Base-by-base conservation (phyloP, 768 basidiomycete species). In the Calocera viscosa region DNA sequence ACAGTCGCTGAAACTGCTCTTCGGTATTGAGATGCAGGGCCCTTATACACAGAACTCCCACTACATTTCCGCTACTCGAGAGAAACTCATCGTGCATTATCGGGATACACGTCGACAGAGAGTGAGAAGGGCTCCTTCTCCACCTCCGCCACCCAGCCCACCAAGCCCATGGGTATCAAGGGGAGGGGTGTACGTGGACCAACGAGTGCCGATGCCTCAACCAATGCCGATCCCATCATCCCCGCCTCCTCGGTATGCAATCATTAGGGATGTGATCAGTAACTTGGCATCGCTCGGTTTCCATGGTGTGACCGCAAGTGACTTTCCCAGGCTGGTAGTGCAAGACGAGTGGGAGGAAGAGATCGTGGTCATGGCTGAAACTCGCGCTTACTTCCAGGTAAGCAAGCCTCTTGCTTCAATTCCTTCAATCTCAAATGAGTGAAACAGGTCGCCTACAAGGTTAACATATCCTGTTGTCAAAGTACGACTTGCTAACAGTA, bases 311-410 rank as follows among this genome's bases (percentile, higher is more conserved):
- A 14, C 11, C 3, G 53, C 11, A 30, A 60, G 30, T 26, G 76
- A 80, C 41, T 73, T 81, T 1, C 73, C 71, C 8, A 74, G 75
- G 67, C 71, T 81, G 17, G 69, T 67, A 2, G 71, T 73, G 7
- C 67, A 72, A 8, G 77, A 80, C 69, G 71, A 76, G 53, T 81
- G 74, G 67, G 74, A 77, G 40, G 78, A 81, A 16, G 85, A 83
- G 64, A 66, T 85, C 16, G 68, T 71, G 1, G 78, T 85, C 5
- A 83, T 84, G 81, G 81, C 84, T 0, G 80, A 81, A 19, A 81
- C 84, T 0, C 78, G 80, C 0, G 84, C 82, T 2, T 86, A 83
- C 68, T 85, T 82, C 71, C 79, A 82, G 40, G 63, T 64, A 17
- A 19, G 28, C 30, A 1, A 11, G 14, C 8, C 26, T 26, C 33